A percentile compares a stretch with the other conserved stretches of the same genome.
Conservation (phyloP, 495 filamentous ascomycete species). For the Annulohypoxylon bovei region DNA sequence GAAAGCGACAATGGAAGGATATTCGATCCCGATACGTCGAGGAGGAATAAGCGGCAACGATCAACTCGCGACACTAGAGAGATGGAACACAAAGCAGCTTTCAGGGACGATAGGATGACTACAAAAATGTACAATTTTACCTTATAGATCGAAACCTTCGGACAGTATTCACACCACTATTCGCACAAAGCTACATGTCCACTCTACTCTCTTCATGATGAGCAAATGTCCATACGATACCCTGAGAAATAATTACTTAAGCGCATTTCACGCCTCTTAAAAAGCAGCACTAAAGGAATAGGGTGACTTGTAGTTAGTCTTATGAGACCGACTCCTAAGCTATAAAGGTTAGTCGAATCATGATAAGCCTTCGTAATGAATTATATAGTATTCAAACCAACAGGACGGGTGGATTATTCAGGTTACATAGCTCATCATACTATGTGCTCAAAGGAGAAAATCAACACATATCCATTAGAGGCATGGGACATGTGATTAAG, state of each 20-base stretch:
- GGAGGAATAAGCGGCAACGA: constrained; percentile 63
- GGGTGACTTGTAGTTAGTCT: background rate
- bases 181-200: constrained; percentile 9
- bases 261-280: background rate
- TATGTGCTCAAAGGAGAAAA: no score
- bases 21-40: constrained; percentile 88
- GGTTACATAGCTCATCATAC: background rate
- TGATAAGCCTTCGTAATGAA: background rate
- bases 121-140: constrained; percentile 29
- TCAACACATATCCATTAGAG: background rate
- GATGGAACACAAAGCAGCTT: background rate
- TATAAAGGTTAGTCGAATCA: background rate
- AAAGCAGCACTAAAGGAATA: background rate
- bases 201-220: background rate
- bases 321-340: background rate
- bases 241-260: background rate
- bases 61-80: background rate
- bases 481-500: background rate
- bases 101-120: constrained; percentile 11
- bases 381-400: background rate
- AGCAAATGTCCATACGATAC: background rate
- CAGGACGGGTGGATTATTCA: background rate
- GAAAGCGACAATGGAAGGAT: constrained; percentile 99
- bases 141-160: constrained; percentile 27
- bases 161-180: constrained; percentile 18